Evolutionary conservation across 352 stramenopile species (phyloP), one percentile per base, ranked within the genome.

Genomic region (Pythium angustatum): DNA sequence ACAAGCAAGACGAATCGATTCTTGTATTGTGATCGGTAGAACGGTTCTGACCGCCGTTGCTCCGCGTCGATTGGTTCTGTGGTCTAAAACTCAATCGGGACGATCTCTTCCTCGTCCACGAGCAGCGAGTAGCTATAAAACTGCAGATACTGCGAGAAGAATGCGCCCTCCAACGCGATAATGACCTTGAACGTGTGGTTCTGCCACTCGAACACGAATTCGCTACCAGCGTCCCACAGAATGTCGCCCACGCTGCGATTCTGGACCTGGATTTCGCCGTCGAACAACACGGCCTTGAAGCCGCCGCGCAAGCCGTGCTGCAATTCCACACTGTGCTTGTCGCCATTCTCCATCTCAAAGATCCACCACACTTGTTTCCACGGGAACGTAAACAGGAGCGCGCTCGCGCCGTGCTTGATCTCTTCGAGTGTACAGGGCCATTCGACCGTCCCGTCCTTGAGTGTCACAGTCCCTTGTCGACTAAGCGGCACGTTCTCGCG

Each of bases 301-400:
- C 85, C 85, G 28, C 85, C 83, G 22, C 83, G 83, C 8, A 94
- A 70, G 19, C 81, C 85, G 54, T 94, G 85, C 68, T 94, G 85
- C 57, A 94, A 41, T 62, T 94, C 85, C 28, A 94, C 75, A 28
- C 73, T 84, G 71, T 92, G 78, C 66, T 71, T 54, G 83, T 80
- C 28, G 76, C 78, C 22, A 62, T 75, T 6, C 66, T 85, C 71
- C 55, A 88, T 51, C 62, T 85, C 77, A 43, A 94, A 85, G 52
- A 91, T 82, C 85, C 85, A 94, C 85, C 85, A 94, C 40, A 92
- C 70, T 57, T 94, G 85, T 58, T 94, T 94, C 85, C 85, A 94
- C 44, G 85, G 85, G 58, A 94, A 94, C 33, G 85, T 94, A 58
- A 91, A 90, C 50, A 94, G 51, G 17, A 94, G 62, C 19, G 85